Evolutionary conservation across 108 stramenopile species (phyloP), one percentile per base, ranked within the genome.

Genomic region (Conticribra guillardii): DNA sequence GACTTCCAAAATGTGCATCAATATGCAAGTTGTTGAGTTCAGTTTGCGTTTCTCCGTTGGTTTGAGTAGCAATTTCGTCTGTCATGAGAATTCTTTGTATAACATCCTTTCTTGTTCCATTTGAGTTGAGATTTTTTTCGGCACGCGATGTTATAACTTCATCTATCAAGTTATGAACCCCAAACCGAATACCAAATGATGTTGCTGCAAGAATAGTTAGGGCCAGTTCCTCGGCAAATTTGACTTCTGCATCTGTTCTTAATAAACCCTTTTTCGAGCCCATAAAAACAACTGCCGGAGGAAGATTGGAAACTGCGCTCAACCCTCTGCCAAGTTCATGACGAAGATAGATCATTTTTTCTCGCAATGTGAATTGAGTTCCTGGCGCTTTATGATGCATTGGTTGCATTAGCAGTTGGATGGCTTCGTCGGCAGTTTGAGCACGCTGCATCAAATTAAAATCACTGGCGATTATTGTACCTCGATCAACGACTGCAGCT

Each of bases 81-180:
- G 44, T 37, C 65, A 74, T 74, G 64, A 74, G 56, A 24, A 74
- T 59, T 58, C 73, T 74, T 33, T 74, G 73, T 4, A 74, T 56
- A 15, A 45, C 15, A 24, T 57, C 33, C 1, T 57, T 19, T 46
- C 19, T 29, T 11, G 9, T 41, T 19, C 1, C 15, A n/a, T 41
- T 32, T 27, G 66, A 55, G 2, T 15, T 11, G 4, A 30, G 23
- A 54, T 15, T 7, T 2, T 57, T 27, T 27, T 47, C 21, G 0
- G 31, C 17, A 48, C 22, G n/a, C 50, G 57, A 52, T 2, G 64
- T 67, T 1, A 67, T 31, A 16, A 57, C 41, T 49, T 66, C 55
- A 31, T 74, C 27, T 26, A 74, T 66, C 14, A 67, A 2, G 15
- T 65, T 56, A 46, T 29, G 5, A 17, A 66, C 65, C 14, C 73